Evolutionary conservation across 371 early-diverging fungal genomes (phyloP), one percentile per base, ranked within the genome.

Genomic region (Rhizopus microsporus): DNA sequence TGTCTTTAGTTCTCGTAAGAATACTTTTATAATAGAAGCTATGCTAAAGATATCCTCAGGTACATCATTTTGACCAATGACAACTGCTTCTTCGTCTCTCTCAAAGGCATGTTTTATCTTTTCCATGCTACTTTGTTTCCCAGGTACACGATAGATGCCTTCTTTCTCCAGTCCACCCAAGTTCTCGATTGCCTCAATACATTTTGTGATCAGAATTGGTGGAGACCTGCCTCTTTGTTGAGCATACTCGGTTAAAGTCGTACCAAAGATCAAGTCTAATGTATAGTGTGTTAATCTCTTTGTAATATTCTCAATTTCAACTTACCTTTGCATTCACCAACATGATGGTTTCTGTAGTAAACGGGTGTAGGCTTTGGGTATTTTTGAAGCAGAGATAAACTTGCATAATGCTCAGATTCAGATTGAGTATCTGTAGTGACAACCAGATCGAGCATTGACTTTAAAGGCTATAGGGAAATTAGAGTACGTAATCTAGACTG

Each of bases 71-170:
- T 78, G 56, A n/a, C 79, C 79, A 58, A 84, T 71, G 9, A 80
- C 74, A 2, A 82, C 72, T 3, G 75, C 60, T 37, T 72, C 74
- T 58, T 82, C 85, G 48, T 87, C 80, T 10, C 63, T 51, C 55
- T 89, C 89, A 59, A 87, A 80, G 17, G 62, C 65, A 23, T 75
- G 73, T 40, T 74, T 80, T 12, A 89, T 66, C 38, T 80, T 81
- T 62, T 75, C 75, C 53, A 85, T 77, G 42, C 78, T 85, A 31
- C 76, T 81, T 33, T 84, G 79, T 17, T 84, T 81, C 15, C 88
- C 89, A 4, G 84, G 77, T 3, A 89, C 74, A 23, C 89, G 77
- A 64, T 89, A 89, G 17, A 89, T 81, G 16, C 89, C 89, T 62
- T 89, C 89, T 17, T 68, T 74, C 29, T 83, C 80, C 12, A 88